Evolutionary conservation across 352 stramenopile genomes (phyloP).

Genomic region (Globisporangium paddicum): DNA sequence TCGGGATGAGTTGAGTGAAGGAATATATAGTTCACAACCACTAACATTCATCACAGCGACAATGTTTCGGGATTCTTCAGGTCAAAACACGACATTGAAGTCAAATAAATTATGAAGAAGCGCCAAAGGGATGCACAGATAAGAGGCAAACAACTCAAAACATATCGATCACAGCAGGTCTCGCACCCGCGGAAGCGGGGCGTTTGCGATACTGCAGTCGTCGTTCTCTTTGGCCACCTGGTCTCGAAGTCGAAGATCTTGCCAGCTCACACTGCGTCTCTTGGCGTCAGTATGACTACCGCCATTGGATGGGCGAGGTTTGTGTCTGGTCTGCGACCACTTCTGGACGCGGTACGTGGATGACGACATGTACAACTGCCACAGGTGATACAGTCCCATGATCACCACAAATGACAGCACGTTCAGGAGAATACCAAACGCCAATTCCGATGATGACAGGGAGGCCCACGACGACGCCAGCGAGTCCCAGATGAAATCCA

Average conservation of each 20-base stretch:
- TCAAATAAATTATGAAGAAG: constrained; percentile 4
- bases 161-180: constrained; percentile 8
- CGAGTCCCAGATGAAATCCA: constrained; percentile 27
- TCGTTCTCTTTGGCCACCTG: neutral
- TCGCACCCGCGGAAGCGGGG: constrained; percentile 1
- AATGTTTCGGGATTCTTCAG: neutral
- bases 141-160: neutral
- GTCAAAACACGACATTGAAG: neutral
- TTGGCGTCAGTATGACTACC: neutral
- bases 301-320: neutral
- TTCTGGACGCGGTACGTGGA: neutral
- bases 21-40: too few species aligned
- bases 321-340: neutral
- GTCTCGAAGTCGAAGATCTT: constrained; percentile 9
- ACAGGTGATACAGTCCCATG: constrained; percentile 57
- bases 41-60: neutral
- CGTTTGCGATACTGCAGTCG: neutral
- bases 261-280: constrained; percentile 12
- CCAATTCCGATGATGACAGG: constrained; percentile 54
- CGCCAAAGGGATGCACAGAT: neutral
- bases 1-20: too few species aligned
- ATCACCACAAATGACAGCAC: constrained; percentile 69
- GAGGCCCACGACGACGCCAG: constrained; percentile 42
- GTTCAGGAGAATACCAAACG: constrained; percentile 63
- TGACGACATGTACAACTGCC: constrained; percentile 23